Base-by-base conservation (phyloP, 1,284 basidiomycete species). In the Inonotus hispidus region DNA sequence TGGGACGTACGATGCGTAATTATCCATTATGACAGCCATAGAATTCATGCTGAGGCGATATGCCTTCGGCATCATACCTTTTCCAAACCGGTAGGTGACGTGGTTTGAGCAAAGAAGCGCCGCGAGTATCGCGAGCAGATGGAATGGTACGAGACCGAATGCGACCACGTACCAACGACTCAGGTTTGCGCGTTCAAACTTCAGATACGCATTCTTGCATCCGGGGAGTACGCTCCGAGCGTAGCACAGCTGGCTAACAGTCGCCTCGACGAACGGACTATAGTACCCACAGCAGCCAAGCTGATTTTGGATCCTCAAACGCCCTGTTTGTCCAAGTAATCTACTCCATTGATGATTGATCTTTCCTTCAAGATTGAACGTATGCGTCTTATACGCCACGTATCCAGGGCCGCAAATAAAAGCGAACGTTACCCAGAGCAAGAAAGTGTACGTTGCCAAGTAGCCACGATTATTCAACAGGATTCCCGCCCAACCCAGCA, bases 331-430 rank as follows among this genome's bases (percentile, higher is more conserved):
- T 10, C 81, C 82, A 14, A 89, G 75, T 19, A 71, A 66, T 39
- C 81, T 74, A 39, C 81, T 83, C 87, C 87, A 90, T 69, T 87
- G 82, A n/a, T 77, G 72, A 70, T 88, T 88, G 69, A 89, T 72
- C 71, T 89, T 89, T 53, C 85, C 87, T 68, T 88, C 85, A 54
- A 90, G 78, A 68, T 88, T 88, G 77, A 88, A 87, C 1, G 79
- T 75, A 54, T 76, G 77, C 14, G 77, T 75, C 68, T 84, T 84
- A 77, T 87, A 90, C 32, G 85, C 82, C 57, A 87, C 71, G 72
- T 90, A 90, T 1, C 87, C 87, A 0, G 87, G 87, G 0, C 81
- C 74, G 63, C 87, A 77, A 66, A 89, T 75, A 66, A 87, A 76
- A 37, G 75, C 79, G 70, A 90, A 83, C 57, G 77, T 79, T 67